A percentile compares a stretch with the other conserved stretches of the same genome.
phyloP scores from a whole-genome alignment of 2,329 filamentous ascomycete species.

The Boeremia exigua region DNA sequence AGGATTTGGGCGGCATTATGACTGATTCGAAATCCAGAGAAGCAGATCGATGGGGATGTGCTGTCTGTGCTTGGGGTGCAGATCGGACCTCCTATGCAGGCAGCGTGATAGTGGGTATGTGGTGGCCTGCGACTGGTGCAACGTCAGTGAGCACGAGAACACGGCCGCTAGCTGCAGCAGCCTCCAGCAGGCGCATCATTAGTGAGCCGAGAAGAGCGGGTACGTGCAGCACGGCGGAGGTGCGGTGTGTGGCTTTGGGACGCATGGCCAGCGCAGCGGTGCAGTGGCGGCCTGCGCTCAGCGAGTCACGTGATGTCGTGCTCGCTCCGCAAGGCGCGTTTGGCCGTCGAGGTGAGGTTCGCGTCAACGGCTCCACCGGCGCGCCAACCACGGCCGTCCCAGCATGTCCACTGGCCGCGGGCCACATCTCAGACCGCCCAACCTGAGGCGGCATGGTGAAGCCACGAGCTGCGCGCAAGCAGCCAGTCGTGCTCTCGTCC shows the following conservation, averaged over 20 bases:
- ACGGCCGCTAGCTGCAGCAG: slow-evolving; percentile 29
- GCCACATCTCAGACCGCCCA: slow-evolving; percentile 21
- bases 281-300: neutral
- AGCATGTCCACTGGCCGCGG: slow-evolving; percentile 40
- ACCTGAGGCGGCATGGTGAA: slow-evolving; percentile 47
- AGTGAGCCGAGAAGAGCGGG: slow-evolving; percentile 19
- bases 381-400: slow-evolving; percentile 23
- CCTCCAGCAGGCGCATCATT: slow-evolving; percentile 23
- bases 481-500: slow-evolving; percentile 46
- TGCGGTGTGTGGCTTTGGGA: slow-evolving; percentile 14
- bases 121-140: slow-evolving; percentile 44
- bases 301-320: slow-evolving; percentile 5
- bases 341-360: slow-evolving; percentile 3
- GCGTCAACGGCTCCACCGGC: slow-evolving; percentile 13
- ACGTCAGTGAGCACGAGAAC: slow-evolving; percentile 20
- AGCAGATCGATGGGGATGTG: slow-evolving; percentile 30
- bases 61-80: slow-evolving; percentile 27
- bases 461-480: slow-evolving; percentile 46
- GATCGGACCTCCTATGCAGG: slow-evolving; percentile 37
- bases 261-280: slow-evolving; percentile 10
- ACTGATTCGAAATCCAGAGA: slow-evolving; percentile 18
- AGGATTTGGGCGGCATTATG: slow-evolving; percentile 11
- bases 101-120: slow-evolving; percentile 32
- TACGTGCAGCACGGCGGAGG: slow-evolving; percentile 11
- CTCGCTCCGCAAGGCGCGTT: neutral